Conservation (phyloP, 2,329 filamentous ascomycete species). For the Neonectria coccinea region DNA sequence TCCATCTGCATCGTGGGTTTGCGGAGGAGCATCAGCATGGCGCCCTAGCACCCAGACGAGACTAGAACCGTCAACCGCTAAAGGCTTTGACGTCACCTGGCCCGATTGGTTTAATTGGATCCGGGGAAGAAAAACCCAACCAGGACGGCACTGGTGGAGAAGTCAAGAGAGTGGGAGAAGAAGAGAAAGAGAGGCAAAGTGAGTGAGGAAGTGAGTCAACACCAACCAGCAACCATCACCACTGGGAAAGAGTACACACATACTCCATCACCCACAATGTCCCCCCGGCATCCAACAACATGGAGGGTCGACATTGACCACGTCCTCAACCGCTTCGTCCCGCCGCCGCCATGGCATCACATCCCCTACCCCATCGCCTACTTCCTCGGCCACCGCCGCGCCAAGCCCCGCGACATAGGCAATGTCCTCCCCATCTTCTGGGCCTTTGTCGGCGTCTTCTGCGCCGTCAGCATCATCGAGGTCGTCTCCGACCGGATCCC, state of each 20-base stretch:
- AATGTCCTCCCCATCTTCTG: conserved; percentile 71
- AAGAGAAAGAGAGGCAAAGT: too few species aligned
- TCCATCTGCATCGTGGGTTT: background rate
- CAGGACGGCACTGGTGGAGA: background rate
- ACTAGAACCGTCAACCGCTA: conserved; percentile 11
- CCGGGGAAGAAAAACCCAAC: background rate
- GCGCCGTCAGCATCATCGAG: conserved; percentile 69
- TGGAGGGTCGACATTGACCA: conserved; percentile 80
- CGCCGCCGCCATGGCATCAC: conserved; percentile 70
- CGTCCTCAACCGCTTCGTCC: conserved; percentile 78
- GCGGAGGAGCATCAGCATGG: background rate
- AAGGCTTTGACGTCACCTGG: conserved; percentile 7
- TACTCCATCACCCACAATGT: conserved; percentile 18
- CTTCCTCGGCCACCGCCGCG: conserved; percentile 73
- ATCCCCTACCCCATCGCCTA: conserved; percentile 75
- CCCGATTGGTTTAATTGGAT: background rate
- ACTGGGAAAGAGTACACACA: background rate
- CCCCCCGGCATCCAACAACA: conserved; percentile 34
- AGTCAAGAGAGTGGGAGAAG: background rate
- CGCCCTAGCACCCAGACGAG: conserved; percentile 17
- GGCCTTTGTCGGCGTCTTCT: conserved; percentile 74
- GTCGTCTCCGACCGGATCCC: conserved; percentile 66
- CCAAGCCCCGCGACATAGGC: conserved; percentile 57
- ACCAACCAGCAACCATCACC: background rate
- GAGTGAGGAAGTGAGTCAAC: background rate